Base-by-base conservation (phyloP, 306 rosid species). In the Dalbergia cochinchinensis region DNA sequence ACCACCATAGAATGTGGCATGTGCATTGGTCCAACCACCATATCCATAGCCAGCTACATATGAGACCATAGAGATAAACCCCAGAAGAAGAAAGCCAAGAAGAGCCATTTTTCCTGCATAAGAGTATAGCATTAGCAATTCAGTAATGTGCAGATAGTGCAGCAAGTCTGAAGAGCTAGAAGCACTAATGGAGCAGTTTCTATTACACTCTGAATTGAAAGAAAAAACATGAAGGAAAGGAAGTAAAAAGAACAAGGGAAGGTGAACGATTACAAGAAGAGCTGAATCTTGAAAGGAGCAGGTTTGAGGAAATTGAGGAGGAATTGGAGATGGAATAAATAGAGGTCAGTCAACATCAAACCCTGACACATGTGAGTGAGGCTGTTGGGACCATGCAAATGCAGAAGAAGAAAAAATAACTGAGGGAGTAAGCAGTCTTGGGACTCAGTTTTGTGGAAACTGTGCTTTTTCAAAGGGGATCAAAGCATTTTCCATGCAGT, bases 1-100 rank as follows among this genome's bases (percentile, higher is more conserved):
- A 4, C 94, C 97, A 4, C 97, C 97, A 66, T 92, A 92, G 88
- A 92, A 92, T 67, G 97, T 92, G 68, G 97, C 97, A 77, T 90
- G 97, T 74, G 93, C 97, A 82, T 85, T 87, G 22, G 69, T 84
- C 97, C 97, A 92, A 44, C 94, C 94, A 7, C 85, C 75, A 77
- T 82, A 81, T 5, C 82, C 80, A 80, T 87, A 83, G 11, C 90
- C 91, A 58, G 73, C 44, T 42, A 82, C 92, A 58, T 74, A 81
- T 16, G 88, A 83, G 50, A 87, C 42, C 50, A 83, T 39, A 58
- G 87, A 70, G 66, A 88, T 2, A 73, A 86, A 82, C 15, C 81
- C 88, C 57, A 87, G 42, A n/a, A 87, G 53, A 50, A 92, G 65
- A 70, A 87, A 66, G 51, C 86, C 84, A 61, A 74, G 61, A 51